Evolutionary conservation across 768 basidiomycete species (phyloP), one percentile per base, ranked within the genome.

Genomic region (Phanerochaete carnosa): DNA sequence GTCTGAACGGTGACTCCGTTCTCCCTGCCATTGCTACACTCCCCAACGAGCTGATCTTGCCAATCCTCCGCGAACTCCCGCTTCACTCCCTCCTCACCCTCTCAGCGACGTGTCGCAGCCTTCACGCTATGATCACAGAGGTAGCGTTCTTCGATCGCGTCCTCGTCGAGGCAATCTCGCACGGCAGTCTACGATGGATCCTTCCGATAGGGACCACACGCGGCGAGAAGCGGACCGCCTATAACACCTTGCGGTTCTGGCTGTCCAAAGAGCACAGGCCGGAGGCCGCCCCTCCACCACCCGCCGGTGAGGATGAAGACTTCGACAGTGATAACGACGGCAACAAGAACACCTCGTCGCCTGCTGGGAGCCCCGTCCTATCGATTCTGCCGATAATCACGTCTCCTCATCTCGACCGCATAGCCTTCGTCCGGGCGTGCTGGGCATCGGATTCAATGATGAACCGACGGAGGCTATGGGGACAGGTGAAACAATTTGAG

Each of bases 361-460:
- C 28, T 11, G 54, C 35, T 11, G 54, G 25, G 16, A n/a, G 8
- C 29, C 37, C 33, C 32, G 52, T 8, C 7, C 43, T 26, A 15
- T n/a, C 30, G 12, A n/a, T 43, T 37, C 5, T 26, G 6, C 7
- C 52, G 25, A 22, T 54, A 5, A 3, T 54, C 32, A 23, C 23
- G 29, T 54, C 52, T 13, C 29, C 5, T 8, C 29, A 54, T 13
- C 33, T 54, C 52, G 22, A 32, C 22, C 52, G 52, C 22, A 23
- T 56, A 26, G 26, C 55, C 13, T 56, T 56, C 55, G 55, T 56
- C 23, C 35, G 55, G 9, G 55, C 33, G 13, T 56, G 55, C 37
- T 56, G 55, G 55, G 37, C 7, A 22, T 56, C 55, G 25, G 55
- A 56, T 32, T 56, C 55, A 26, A 56, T 56, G 55, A 56, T 45